Conservation (phyloP, 1,284 basidiomycete genomes). For the Trichosporon asahii region DNA sequence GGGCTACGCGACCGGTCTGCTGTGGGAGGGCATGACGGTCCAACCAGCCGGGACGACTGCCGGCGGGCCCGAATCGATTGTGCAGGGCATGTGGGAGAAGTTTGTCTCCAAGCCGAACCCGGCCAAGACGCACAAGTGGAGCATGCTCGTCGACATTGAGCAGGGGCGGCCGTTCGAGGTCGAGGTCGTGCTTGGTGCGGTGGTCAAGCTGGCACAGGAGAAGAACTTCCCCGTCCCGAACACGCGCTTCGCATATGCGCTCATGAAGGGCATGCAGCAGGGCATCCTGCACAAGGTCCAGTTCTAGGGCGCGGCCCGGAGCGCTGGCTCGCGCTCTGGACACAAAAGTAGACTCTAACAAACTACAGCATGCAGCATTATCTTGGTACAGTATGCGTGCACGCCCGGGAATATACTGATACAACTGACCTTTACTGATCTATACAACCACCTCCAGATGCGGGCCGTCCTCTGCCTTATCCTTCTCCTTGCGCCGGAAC, state of each 20-base stretch:
- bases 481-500: background rate
- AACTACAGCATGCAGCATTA: background rate
- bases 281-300: conserved; percentile 12
- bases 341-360: background rate
- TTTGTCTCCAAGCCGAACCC: conserved; percentile 10
- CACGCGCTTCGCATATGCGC: conserved; percentile 37
- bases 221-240: conserved; percentile 32
- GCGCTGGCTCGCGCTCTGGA: background rate
- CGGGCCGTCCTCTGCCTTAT: background rate
- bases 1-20: conserved; percentile 39
- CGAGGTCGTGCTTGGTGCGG: conserved; percentile 46
- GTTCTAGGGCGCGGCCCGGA: background rate
- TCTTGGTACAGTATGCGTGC: background rate
- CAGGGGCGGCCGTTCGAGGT: conserved; percentile 34
- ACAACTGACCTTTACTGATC: no score
- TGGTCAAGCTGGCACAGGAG: conserved; percentile 39
- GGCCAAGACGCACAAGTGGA: conserved; percentile 39
- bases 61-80: conserved; percentile 23
- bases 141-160: conserved; percentile 45
- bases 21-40: conserved; percentile 37
- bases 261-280: conserved; percentile 42
- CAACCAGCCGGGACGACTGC: conserved; percentile 30
- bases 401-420: background rate
- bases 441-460: background rate
- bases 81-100: conserved; percentile 20